A percentile compares a stretch with the other conserved stretches of the same genome.
Conservation (phyloP, 2,329 filamentous ascomycete species). For the Ophioceras dolichostomum region DNA sequence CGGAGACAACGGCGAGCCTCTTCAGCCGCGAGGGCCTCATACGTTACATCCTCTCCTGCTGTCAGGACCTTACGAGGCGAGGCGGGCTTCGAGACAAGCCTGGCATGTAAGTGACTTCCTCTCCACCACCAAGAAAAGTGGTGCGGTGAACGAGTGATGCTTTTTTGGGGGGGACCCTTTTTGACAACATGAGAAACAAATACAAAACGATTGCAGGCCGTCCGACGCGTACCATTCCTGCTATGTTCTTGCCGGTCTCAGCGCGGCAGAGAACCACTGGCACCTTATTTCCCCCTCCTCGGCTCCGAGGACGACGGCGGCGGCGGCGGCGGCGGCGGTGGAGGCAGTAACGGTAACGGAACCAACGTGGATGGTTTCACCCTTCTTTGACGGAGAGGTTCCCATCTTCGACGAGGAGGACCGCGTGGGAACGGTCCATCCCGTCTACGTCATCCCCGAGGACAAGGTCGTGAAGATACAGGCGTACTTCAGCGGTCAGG, state of each 20-base stretch:
- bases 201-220: slow-evolving; percentile 37
- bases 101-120: slow-evolving; percentile 54
- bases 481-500: slow-evolving; percentile 49
- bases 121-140: too few relatives aligned
- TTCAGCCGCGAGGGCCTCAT: slow-evolving; percentile 79
- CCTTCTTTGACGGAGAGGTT: slow-evolving; percentile 36
- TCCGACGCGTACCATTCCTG: slow-evolving; percentile 89
- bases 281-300: slow-evolving; percentile 23
- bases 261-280: slow-evolving; percentile 64
- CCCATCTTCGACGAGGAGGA: slow-evolving; percentile 62
- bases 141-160: too few relatives aligned
- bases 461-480: slow-evolving; percentile 52
- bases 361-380: slow-evolving; percentile 34
- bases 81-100: slow-evolving; percentile 92
- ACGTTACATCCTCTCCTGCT: slow-evolving; percentile 82
- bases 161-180: too few relatives aligned
- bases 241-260: slow-evolving; percentile 80
- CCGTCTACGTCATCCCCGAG: slow-evolving; percentile 75
- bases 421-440: slow-evolving; percentile 60
- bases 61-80: slow-evolving; percentile 56
- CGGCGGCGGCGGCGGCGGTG: slow-evolving; percentile 3
- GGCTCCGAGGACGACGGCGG: slow-evolving; percentile 12
- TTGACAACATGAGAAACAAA: neutral
- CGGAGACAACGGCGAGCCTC: slow-evolving; percentile 28
- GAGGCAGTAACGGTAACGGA: too few relatives aligned